Evolutionary conservation across 768 basidiomycete genomes (phyloP), one percentile per base, ranked within the genome.

Genomic region (Dacryopinax primogenitus): DNA sequence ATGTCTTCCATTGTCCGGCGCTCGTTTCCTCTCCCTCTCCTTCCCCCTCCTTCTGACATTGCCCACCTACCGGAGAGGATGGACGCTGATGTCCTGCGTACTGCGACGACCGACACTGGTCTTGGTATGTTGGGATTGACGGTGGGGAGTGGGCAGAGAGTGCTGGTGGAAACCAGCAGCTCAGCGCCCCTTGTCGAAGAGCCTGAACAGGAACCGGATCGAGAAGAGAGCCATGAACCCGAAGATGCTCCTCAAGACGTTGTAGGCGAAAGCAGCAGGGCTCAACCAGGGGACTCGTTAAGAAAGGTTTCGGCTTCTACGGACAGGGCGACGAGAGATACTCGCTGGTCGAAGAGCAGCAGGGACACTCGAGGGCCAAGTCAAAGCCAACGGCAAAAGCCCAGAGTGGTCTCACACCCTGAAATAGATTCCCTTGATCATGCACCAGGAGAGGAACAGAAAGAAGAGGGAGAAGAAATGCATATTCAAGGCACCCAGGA

Each of bases 401-500:
- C 7, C 6, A 23, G 18, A 3, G 41, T 18, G 41, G 41, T 18
- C 18, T 15, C 7, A 37, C 36, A 18, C 11, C 36, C 36, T 18
- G 36, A 37, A 37, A 18, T 9, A 37, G 36, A 37, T 37, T 18
- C 11, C 11, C 7, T 23, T 44, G 41, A 4, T 23, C 41, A 44
- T 44, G 3, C 23, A 9, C 36, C 13, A 9, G 45, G 9, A 7
- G 45, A 7, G 3, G 51, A 58, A 30, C 3, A 13, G 51, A 30
- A 58, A 4, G 30, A 58, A 21, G 51, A 21, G 3, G 51, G n/a
- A n/a, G n/a, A n/a, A n/a, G n/a, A n/a, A n/a, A n/a, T n/a, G n/a
- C n/a, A n/a, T n/a, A n/a, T 58, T 11, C 51, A 58, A 15, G 51
- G 51, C 15, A 58, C 51, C 11, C 51, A 58, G 51, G 51, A 58